phyloP scores from a whole-genome alignment of 352 stramenopile genomes.

The Peronospora tabacina region DNA sequence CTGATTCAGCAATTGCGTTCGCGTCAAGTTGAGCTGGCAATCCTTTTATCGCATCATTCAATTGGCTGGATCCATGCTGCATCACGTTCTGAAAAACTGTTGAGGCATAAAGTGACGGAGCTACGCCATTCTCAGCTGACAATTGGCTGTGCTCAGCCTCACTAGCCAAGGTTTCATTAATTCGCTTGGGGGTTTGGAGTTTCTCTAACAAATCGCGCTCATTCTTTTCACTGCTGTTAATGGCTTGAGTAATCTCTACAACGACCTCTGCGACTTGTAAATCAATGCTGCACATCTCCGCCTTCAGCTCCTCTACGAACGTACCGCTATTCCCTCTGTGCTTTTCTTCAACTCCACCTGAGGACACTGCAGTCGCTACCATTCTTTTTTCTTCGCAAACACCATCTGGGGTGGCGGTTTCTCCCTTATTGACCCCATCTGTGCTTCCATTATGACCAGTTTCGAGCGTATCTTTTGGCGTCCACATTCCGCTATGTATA shows the following conservation, averaged over 20 bases:
- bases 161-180: conserved; percentile 10
- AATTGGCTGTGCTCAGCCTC: conserved; percentile 2
- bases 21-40: not conserved
- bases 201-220: conserved; percentile 4
- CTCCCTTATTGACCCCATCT: not conserved
- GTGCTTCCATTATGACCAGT: conserved; percentile 1
- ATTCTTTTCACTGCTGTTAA: conserved; percentile 1
- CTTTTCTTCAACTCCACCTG: not conserved
- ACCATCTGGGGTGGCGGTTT: not conserved
- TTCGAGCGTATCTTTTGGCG: not conserved
- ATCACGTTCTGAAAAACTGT: not conserved
- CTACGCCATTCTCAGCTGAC: not conserved
- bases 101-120: not conserved
- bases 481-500: not conserved
- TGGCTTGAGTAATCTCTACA: conserved; percentile 8
- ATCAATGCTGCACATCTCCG: conserved; percentile 1
- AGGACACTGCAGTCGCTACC: not conserved
- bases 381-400: conserved; percentile 2
- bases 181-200: not conserved
- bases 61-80: not conserved
- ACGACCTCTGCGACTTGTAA: conserved; percentile 6
- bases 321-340: not conserved
- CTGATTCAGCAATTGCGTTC: not conserved
- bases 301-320: not conserved
- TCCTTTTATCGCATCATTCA: not conserved